Evolutionary conservation across 805 yeast genomes (phyloP), one percentile per base, ranked within the genome.

Genomic region (Cyberlindnera mississippiensis): DNA sequence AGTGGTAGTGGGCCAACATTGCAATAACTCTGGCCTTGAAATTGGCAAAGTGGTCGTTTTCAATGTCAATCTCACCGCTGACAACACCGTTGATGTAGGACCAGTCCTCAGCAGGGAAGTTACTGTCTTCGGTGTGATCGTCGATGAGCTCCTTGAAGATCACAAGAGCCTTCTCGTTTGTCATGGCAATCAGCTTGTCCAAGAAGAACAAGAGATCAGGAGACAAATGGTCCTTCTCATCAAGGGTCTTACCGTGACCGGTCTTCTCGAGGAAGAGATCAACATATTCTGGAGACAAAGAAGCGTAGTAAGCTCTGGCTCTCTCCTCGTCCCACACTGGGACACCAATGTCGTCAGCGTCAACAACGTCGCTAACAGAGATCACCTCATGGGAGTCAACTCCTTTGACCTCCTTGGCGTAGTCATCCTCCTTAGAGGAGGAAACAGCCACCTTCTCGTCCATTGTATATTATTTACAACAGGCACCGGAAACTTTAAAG

Each of bases 51-150:
- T 43, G 34, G 22, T 43, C 37, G 12, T 28, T n/a, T 5, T 12
- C 12, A 20, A 40, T 6, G 34, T 40, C 46, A 4, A 37, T 6
- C 10, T 32, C 35, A 18, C 47, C 47, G 19, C 20, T 13, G 17
- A 31, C 14, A 8, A 35, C 40, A 7, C 14, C 12, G 29, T 30
- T 30, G 40, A 45, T 38, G 29, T 40, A 45, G 11, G 14, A 10
- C 52, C 49, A 48, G 22, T 48, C 52, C 4, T 51, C 57, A 2
- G 41, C 48, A 11, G 74, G 70, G 45, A 76, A 64, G 51, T 75
- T 75, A 28, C 69, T 68, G 53, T 78, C 83, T 38, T 65, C 71
- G 5, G 50, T 51, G 48, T 75, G 78, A n/a, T 69, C 65, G 1
- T 51, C 63, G 4, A 69, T 46, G 5, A 73, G 68, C 14, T 63